These are phyloP conservation scores for Fusarium verrucosum DNA, from an alignment of 2,329 filamentous ascomycete species.

Conservation along the genomic window DNA sequence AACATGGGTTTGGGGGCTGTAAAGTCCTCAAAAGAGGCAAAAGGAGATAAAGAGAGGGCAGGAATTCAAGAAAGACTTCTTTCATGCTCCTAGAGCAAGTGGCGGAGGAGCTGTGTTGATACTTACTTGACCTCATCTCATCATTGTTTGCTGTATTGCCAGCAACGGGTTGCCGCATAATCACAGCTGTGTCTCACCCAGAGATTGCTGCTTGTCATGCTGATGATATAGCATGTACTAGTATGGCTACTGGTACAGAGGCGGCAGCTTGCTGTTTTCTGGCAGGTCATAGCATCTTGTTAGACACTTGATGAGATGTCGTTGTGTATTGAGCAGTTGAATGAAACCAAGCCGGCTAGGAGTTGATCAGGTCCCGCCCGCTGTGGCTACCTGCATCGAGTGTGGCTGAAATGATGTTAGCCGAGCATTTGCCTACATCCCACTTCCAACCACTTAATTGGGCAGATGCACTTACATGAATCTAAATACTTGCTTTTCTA, in stretches of 20 bases:
- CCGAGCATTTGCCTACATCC: constrained; percentile 40
- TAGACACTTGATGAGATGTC: constrained; percentile 33
- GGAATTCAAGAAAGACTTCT: constrained; percentile 32
- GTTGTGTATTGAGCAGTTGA: constrained; percentile 41
- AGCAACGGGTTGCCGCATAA: constrained; percentile 33
- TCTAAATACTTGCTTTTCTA: background rate
- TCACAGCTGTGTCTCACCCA: constrained; percentile 9
- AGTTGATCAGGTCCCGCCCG: constrained; percentile 43
- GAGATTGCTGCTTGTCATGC: constrained; percentile 2
- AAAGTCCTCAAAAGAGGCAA: background rate
- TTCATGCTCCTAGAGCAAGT: constrained; percentile 27
- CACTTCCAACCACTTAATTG: background rate
- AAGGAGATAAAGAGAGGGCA: background rate
- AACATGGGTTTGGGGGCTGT: background rate
- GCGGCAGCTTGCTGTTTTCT: constrained; percentile 24
- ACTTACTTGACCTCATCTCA: constrained; percentile 30
- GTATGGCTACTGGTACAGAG: background rate
- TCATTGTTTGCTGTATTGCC: constrained; percentile 30
- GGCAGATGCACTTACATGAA: background rate
- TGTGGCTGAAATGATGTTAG: constrained; percentile 38
- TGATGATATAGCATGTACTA: background rate
- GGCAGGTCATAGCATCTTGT: constrained; percentile 21
- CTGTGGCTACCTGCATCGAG: constrained; percentile 45
- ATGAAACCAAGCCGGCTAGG: constrained; percentile 39
- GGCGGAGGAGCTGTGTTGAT: constrained; percentile 32